These are phyloP conservation scores for Chaetomiaceae sp. DNA, from an alignment of 2,329 filamentous ascomycete genomes.

Conservation along the genomic window DNA sequence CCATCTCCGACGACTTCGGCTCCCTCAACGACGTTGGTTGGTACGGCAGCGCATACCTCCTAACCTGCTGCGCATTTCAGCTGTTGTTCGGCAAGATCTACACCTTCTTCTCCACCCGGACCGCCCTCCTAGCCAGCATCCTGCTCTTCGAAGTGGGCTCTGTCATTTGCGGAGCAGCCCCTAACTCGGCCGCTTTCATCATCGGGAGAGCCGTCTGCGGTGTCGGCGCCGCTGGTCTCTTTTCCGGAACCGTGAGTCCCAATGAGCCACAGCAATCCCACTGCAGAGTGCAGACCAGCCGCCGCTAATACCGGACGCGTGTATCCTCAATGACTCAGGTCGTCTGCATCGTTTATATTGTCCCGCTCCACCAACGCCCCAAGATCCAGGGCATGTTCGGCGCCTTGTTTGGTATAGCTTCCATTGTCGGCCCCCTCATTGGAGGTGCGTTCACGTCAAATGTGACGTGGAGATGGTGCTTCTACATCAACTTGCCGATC, in stretches of 20 bases:
- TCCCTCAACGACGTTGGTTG: conserved; percentile 20
- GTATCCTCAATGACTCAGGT: neutral
- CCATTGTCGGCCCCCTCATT: conserved; percentile 34
- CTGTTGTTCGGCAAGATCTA: conserved; percentile 34
- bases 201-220: conserved; percentile 36
- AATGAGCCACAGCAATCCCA: no score
- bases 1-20: conserved; percentile 22
- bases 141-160: conserved; percentile 34
- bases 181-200: conserved; percentile 33
- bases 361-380: conserved; percentile 31
- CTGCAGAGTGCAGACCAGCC: no score
- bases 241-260: conserved; percentile 28
- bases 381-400: conserved; percentile 34
- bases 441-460: conserved; percentile 36
- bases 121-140: conserved; percentile 23
- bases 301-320: neutral
- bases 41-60: conserved; percentile 21
- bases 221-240: conserved; percentile 33
- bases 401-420: conserved; percentile 33
- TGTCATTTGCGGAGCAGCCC: conserved; percentile 34
- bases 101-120: conserved; percentile 33
- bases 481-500: conserved; percentile 41
- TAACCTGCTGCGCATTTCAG: conserved; percentile 32
- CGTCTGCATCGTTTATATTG: conserved; percentile 33
- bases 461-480: conserved; percentile 40